Evolutionary conservation across 352 stramenopile species (phyloP).

Genomic region (Elongisporangium anandrum): DNA sequence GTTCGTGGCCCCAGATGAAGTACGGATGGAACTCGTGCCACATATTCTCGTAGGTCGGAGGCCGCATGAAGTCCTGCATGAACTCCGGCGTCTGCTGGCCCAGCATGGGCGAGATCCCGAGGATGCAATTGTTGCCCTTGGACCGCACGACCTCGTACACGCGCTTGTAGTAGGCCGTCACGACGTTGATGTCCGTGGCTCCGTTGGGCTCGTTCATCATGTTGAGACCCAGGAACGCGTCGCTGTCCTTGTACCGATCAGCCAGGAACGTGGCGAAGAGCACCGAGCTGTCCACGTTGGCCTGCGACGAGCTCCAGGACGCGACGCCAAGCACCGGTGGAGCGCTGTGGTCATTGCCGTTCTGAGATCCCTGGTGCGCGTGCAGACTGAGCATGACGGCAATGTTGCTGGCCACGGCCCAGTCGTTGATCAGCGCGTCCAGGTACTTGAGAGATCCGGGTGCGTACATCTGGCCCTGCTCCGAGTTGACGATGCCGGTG

Average conservation of each 20-base stretch:
- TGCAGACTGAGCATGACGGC: slow-evolving; percentile 38
- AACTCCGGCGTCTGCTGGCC: slow-evolving; percentile 23
- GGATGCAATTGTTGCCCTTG: slow-evolving; percentile 31
- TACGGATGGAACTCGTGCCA: slow-evolving; percentile 48
- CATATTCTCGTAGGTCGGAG: slow-evolving; percentile 29
- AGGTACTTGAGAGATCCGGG: slow-evolving; percentile 20
- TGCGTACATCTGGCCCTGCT: background rate
- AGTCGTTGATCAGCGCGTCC: slow-evolving; percentile 32
- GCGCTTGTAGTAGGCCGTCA: slow-evolving; percentile 25
- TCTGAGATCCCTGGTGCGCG: slow-evolving; percentile 28
- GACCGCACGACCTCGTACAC: slow-evolving; percentile 25
- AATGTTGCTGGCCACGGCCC: slow-evolving; percentile 27
- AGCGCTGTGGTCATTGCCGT: slow-evolving; percentile 36
- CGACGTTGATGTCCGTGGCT: slow-evolving; percentile 6
- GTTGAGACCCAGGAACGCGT: slow-evolving; percentile 33
- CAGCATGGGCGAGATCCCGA: slow-evolving; percentile 26
- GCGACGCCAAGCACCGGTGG: slow-evolving; percentile 7
- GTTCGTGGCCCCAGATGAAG: slow-evolving; percentile 28
- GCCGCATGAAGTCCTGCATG: slow-evolving; percentile 5
- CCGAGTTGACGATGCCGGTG: slow-evolving; percentile 1
- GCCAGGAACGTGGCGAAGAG: slow-evolving; percentile 28
- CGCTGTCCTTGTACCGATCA: slow-evolving; percentile 22
- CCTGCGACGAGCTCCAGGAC: slow-evolving; percentile 14
- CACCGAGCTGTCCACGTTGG: slow-evolving; percentile 22
- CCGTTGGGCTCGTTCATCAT: slow-evolving; percentile 40